These are phyloP conservation scores for Ambrosia trifida DNA, from an alignment of 129 eudicot species.

Conservation along the genomic window DNA sequence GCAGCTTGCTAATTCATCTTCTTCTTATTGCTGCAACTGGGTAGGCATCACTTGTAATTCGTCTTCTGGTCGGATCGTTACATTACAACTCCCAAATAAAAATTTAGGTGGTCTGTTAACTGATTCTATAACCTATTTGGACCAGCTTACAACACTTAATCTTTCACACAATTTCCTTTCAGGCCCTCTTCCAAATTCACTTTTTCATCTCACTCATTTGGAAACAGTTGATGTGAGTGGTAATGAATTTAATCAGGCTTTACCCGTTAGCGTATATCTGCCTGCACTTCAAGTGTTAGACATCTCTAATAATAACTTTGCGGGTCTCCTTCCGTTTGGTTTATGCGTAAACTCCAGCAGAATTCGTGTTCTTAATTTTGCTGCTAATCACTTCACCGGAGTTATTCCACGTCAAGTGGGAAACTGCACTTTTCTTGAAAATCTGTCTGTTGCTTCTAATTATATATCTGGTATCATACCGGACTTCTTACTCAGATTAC, in stretches of 20 bases:
- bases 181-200: conserved; percentile 50
- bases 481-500: conserved; percentile 42
- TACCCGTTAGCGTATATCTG: conserved; percentile 43
- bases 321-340: conserved; percentile 49
- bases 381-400: conserved; percentile 44
- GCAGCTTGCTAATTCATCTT: conserved; percentile 38
- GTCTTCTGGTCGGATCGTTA: conserved; percentile 46
- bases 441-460: conserved; percentile 45
- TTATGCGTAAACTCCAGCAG: conserved; percentile 54
- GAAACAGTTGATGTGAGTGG: conserved; percentile 50
- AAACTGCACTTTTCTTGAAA: conserved; percentile 32
- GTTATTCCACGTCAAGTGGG: conserved; percentile 30
- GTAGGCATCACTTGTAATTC: conserved; percentile 52
- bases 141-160: conserved; percentile 55
- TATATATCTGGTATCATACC: conserved; percentile 46
- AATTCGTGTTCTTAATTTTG: conserved; percentile 32
- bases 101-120: conserved; percentile 43
- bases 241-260: conserved; percentile 38
- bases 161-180: conserved; percentile 51
- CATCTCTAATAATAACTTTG: conserved; percentile 47
- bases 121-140: conserved; percentile 41
- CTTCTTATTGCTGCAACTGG: conserved; percentile 53
- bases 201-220: conserved; percentile 42
- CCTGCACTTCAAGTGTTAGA: conserved; percentile 49
- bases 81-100: conserved; percentile 36